phyloP scores from a whole-genome alignment of 306 rosid species.

The Alnus rubra region DNA sequence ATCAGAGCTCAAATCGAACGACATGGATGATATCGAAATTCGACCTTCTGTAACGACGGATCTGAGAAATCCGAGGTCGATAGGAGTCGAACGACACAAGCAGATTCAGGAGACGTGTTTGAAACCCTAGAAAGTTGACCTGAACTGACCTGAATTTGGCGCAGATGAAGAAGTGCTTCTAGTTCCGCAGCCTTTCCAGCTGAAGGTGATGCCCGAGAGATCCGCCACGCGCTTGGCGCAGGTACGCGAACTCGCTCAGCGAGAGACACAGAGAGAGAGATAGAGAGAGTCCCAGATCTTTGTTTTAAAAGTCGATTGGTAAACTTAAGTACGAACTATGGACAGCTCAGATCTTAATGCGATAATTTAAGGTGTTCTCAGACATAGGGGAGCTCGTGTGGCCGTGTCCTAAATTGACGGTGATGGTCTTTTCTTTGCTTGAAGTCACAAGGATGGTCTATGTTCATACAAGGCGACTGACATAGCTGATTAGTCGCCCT shows the following conservation, averaged over 20 bases:
- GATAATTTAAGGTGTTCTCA: slow-evolving; percentile 25
- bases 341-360: slow-evolving; percentile 50
- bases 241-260: background rate
- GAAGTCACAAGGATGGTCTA: slow-evolving; percentile 15
- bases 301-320: slow-evolving; percentile 24
- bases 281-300: slow-evolving; percentile 41
- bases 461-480: slow-evolving; percentile 49
- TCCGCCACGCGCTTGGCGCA: slow-evolving; percentile 22
- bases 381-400: slow-evolving; percentile 17
- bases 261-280: slow-evolving; percentile 15
- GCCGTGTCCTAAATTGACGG: slow-evolving; percentile 24
- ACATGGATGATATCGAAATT: slow-evolving; percentile 23
- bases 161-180: slow-evolving; percentile 35
- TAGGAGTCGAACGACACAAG: slow-evolving; percentile 20
- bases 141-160: slow-evolving; percentile 47
- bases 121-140: slow-evolving; percentile 40
- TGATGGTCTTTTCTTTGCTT: slow-evolving; percentile 10
- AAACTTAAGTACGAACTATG: slow-evolving; percentile 36
- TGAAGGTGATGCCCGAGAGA: slow-evolving; percentile 41
- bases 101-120: slow-evolving; percentile 6
- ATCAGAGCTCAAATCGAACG: background rate
- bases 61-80: slow-evolving; percentile 35
- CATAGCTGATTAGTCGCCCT: slow-evolving; percentile 6
- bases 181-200: slow-evolving; percentile 40
- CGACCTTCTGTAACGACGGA: slow-evolving; percentile 33